These are phyloP conservation scores for Primulina tabacum DNA, from an alignment of 257 asterid species.

Conservation along the genomic window DNA sequence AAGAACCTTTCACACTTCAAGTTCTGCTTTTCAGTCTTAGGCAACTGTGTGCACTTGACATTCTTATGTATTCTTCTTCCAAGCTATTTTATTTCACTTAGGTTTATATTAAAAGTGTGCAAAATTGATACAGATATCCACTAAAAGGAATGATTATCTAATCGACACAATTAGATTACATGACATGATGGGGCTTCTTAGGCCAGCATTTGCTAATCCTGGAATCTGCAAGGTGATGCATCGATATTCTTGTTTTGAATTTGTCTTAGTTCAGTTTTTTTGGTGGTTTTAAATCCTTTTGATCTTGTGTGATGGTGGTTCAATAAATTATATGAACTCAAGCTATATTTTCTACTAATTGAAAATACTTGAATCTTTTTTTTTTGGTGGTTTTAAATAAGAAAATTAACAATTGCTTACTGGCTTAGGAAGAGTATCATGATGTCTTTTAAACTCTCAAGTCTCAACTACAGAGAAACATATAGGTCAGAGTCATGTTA, in stretches of 20 bases:
- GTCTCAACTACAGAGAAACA: too few species aligned
- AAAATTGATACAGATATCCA: constrained; percentile 59
- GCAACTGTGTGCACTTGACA: background rate
- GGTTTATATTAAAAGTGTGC: background rate
- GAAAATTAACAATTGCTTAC: too few species aligned
- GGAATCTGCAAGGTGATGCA: constrained; percentile 74
- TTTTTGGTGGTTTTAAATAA: too few species aligned
- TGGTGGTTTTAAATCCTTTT: too few species aligned
- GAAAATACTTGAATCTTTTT: too few species aligned
- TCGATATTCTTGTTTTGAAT: constrained; percentile 10
- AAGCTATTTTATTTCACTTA: background rate
- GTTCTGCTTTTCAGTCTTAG: constrained; percentile 4
- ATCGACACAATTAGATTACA: constrained; percentile 78
- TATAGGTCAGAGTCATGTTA: background rate
- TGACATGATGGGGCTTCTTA: constrained; percentile 77
- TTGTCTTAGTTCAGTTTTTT: background rate
- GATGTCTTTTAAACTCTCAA: too few species aligned
- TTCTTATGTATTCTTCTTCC: background rate
- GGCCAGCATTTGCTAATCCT: constrained; percentile 76
- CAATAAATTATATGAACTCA: too few species aligned
- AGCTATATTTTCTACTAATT: too few species aligned
- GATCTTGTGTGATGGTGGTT: too few species aligned
- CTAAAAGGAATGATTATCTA: constrained; percentile 61
- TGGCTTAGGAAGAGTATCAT: too few species aligned
- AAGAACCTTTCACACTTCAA: background rate